These are phyloP conservation scores for Chaetomium strumarium DNA, from an alignment of 2,329 filamentous ascomycete genomes.

Conservation along the genomic window DNA sequence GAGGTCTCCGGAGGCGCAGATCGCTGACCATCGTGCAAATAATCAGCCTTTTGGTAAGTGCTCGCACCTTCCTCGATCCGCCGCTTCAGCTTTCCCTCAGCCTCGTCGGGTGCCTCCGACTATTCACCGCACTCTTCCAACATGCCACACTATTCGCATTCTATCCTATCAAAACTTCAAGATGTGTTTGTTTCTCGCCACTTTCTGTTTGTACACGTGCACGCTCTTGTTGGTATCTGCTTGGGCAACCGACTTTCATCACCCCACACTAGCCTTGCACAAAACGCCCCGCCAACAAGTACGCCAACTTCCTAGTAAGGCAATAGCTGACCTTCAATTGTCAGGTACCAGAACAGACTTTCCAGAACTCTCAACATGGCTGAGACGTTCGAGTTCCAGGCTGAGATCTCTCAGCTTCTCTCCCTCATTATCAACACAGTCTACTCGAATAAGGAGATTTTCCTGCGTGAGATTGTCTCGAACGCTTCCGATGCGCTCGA, in stretches of 20 bases:
- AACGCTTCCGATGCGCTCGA: constrained; percentile 98
- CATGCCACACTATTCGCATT: not conserved
- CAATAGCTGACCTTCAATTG: constrained; percentile 9
- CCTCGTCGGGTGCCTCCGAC: constrained; percentile 11
- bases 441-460: constrained; percentile 99
- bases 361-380: constrained; percentile 57
- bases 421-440: constrained; percentile 99
- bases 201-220: not conserved
- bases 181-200: not conserved
- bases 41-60: constrained; percentile 20
- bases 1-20: constrained; percentile 18
- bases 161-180: not conserved
- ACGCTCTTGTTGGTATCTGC: not conserved
- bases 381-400: constrained; percentile 99
- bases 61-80: not conserved
- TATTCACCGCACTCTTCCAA: not conserved
- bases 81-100: constrained; percentile 12
- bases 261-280: not conserved
- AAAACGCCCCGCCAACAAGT: not conserved
- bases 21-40: constrained; percentile 7
- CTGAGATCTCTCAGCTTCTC: constrained; percentile 99
- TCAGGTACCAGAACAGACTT: constrained; percentile 22
- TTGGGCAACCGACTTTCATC: not conserved
- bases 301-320: not conserved
- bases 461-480: constrained; percentile 96